Conservation (phyloP, 371 early-diverging fungal species). For the Paraphysoderma sedebokerense region DNA sequence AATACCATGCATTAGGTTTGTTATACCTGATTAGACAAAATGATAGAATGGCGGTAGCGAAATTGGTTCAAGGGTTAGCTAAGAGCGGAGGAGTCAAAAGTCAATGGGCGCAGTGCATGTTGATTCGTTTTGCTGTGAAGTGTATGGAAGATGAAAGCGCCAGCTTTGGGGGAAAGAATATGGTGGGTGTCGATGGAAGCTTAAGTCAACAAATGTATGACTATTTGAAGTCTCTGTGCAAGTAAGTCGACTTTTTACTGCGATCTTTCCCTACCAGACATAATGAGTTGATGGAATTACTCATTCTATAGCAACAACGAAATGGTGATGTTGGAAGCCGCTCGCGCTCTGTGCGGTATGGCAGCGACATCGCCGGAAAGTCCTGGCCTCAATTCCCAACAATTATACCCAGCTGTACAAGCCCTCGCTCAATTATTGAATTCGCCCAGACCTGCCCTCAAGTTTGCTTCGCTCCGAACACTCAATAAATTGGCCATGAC, state of each 20-base stretch:
- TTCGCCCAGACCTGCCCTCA: conserved; percentile 77
- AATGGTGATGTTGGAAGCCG: conserved; percentile 95
- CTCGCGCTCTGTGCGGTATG: conserved; percentile 86
- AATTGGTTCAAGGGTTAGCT: conserved; percentile 77
- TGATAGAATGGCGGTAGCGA: conserved; percentile 93
- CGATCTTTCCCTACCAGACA: not conserved
- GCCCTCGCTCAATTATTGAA: conserved; percentile 82
- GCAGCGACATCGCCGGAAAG: not conserved
- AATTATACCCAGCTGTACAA: conserved; percentile 75
- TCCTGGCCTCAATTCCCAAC: conserved; percentile 56
- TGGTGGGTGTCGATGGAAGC: not conserved
- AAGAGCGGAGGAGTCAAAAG: conserved; percentile 46
- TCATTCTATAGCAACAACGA: conserved; percentile 63
- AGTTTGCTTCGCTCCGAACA: conserved; percentile 92
- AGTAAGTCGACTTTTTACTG: conserved; percentile 1
- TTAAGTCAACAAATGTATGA: not conserved
- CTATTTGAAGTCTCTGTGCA: not conserved
- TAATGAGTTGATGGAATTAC: not conserved
- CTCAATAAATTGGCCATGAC: conserved; percentile 77
- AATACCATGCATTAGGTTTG: conserved; percentile 93
- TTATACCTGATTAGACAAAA: conserved; percentile 86
- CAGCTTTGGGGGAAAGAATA: not conserved
- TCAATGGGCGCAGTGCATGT: conserved; percentile 75
- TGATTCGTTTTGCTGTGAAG: conserved; percentile 82
- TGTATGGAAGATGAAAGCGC: conserved; percentile 70